Evolutionary conservation across 768 basidiomycete genomes (phyloP), one percentile per base, ranked within the genome.

Genomic region (Rhodotorula sphaerocarpa): DNA sequence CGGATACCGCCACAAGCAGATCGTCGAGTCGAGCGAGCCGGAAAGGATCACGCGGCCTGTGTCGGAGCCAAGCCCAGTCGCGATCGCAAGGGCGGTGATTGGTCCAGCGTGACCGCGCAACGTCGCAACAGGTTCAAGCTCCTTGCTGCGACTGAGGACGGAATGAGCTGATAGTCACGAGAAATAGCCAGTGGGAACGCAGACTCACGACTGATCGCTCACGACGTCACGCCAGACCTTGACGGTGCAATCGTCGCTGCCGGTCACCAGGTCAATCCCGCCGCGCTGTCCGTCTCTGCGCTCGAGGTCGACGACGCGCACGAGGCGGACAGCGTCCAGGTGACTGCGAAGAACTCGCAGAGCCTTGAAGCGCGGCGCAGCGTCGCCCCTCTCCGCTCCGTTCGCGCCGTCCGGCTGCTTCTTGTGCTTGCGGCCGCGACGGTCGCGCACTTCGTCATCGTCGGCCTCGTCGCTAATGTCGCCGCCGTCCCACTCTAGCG

Each of bases 211-310:
- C n/a, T n/a, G 83, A 27, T 43, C 30, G 46, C 86, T 86, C 34
- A 88, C 80, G 62, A 91, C 78, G 78, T 90, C 82, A 59, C 88
- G 82, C 95, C 95, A 99, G 55, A 96, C 82, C 75, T 99, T 99
- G 57, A 97, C 85, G 11, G 90, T 91, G 74, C 83, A 88, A 73
- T 99, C 95, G 73, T 96, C 93, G 33, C 91, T 89, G 28, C 86
- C 95, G 50, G 87, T 90, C n/a, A 87, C 91, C 57, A 97, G 77
- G 71, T 85, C 85, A 47, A 90, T n/a, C n/a, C n/a, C n/a, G n/a
- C 76, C 67, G 51, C 27, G 15, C 56, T 43, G 20, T 50, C 41
- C 16, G 10, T 16, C 16, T 39, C 36, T 39, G 36, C 36, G 36
- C 25, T 16, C 57, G 14, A 33, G 14, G 16, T 88, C 88, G 72